These are phyloP conservation scores for Xerocomus spinulosus DNA, from an alignment of 768 basidiomycete genomes.

Conservation along the genomic window DNA sequence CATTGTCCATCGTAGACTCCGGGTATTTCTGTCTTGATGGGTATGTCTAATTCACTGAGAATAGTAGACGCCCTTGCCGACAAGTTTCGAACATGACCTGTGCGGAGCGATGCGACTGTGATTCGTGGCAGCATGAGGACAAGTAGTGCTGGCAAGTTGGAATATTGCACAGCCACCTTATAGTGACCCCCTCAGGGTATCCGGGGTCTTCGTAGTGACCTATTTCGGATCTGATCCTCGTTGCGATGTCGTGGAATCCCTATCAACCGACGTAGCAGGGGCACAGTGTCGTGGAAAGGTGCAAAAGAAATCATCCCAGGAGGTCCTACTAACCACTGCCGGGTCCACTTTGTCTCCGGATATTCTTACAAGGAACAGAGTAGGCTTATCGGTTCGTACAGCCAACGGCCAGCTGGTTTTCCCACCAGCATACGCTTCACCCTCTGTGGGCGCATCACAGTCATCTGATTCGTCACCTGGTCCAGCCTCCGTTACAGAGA, in stretches of 20 bases:
- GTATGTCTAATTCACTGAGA: slow-evolving; percentile 61
- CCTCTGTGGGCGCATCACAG: slow-evolving; percentile 20
- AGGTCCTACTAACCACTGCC: slow-evolving; percentile 14
- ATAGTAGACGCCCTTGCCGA: slow-evolving; percentile 69
- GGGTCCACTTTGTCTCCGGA: slow-evolving; percentile 11
- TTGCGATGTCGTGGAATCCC: slow-evolving; percentile 22
- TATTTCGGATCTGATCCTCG: slow-evolving; percentile 22
- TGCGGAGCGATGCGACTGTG: slow-evolving; percentile 7
- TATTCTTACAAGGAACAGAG: slow-evolving; percentile 6
- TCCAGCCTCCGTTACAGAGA: slow-evolving; percentile 11
- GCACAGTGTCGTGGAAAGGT: slow-evolving; percentile 28
- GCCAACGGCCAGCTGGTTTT: too few relatives aligned
- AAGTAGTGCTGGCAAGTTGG: too few relatives aligned
- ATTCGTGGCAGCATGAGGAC: slow-evolving; percentile 26
- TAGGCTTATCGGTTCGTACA: too few relatives aligned
- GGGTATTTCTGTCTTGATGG: slow-evolving; percentile 47
- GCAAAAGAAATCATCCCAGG: slow-evolving; percentile 13
- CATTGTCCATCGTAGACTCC: slow-evolving; percentile 85
- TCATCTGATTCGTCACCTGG: slow-evolving; percentile 4
- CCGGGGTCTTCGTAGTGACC: slow-evolving; percentile 14
- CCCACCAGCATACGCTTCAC: neutral
- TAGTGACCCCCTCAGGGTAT: slow-evolving; percentile 10
- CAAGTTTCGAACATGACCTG: slow-evolving; percentile 37
- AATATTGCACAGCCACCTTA: slow-evolving; percentile 20
- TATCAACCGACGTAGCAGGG: slow-evolving; percentile 18